Evolutionary conservation across 2,329 filamentous ascomycete species (phyloP).

Genomic region (Calonectria henricotiae): DNA sequence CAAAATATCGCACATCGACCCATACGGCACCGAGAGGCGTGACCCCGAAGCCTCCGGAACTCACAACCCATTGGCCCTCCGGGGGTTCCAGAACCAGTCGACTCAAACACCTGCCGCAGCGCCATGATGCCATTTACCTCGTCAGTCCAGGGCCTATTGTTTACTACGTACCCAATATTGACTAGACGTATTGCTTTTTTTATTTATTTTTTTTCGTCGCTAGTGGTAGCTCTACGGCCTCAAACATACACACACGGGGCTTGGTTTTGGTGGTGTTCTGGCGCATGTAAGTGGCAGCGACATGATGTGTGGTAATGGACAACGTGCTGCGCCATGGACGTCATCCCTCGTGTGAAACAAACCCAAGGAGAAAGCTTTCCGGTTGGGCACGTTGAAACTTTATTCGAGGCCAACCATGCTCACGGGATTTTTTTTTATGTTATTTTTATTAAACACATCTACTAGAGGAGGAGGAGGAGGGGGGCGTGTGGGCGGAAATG

Average conservation of each 20-base stretch:
- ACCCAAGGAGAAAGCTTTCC: not conserved
- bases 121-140: not conserved
- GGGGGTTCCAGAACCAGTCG: not conserved
- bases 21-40: not conserved
- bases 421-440: not conserved
- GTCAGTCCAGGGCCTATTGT: not conserved
- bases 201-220: not conserved
- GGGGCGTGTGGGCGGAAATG: not conserved
- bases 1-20: conserved; percentile 10
- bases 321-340: not conserved
- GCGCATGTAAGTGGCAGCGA: conserved; percentile 3
- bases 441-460: not conserved
- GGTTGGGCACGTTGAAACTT: conserved; percentile 1
- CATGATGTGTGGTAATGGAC: not conserved
- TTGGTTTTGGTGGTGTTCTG: too few species aligned
- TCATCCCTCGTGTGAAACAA: not conserved
- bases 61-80: not conserved
- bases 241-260: conserved; percentile 1
- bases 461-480: not conserved
- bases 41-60: conserved; percentile 8
- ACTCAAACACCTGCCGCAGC: conserved; percentile 3
- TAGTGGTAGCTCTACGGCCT: not conserved
- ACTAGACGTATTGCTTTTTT: not conserved
- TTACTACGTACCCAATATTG: not conserved
- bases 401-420: conserved; percentile 8